phyloP scores from a whole-genome alignment of 192 early-diverging fungal species.

The Mortierella alpina region DNA sequence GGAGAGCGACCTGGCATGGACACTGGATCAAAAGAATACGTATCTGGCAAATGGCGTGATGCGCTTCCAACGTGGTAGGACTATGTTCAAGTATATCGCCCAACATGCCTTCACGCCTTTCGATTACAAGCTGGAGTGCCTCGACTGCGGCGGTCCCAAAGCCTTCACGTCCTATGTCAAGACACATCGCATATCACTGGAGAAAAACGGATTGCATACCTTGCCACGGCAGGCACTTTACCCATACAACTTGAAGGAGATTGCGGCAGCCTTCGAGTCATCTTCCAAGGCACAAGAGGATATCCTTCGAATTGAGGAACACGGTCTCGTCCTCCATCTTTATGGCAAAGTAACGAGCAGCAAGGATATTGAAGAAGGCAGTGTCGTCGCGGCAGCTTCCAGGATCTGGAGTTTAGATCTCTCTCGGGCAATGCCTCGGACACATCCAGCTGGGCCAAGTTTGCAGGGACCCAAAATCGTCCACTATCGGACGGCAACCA shows the following conservation, averaged over 20 bases:
- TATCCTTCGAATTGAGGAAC: slow-evolving; percentile 46
- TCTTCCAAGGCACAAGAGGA: slow-evolving; percentile 56
- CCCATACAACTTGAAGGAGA: slow-evolving; percentile 62
- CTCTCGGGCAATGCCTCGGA: slow-evolving; percentile 18
- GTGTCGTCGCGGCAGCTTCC: slow-evolving; percentile 58
- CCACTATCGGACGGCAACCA: not conserved
- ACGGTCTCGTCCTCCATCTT: slow-evolving; percentile 61
- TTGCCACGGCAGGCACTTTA: slow-evolving; percentile 59
- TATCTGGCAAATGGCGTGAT: slow-evolving; percentile 68
- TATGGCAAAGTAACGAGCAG: slow-evolving; percentile 69
- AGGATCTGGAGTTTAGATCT: slow-evolving; percentile 63
- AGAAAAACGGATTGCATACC: slow-evolving; percentile 57
- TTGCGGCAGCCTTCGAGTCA: slow-evolving; percentile 45
- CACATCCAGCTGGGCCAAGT: slow-evolving; percentile 18
- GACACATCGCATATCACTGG: slow-evolving; percentile 51
- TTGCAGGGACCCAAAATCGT: slow-evolving; percentile 31
- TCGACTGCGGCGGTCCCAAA: slow-evolving; percentile 69
- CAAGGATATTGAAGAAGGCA: slow-evolving; percentile 56
- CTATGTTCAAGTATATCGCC: slow-evolving; percentile 64
- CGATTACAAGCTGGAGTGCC: slow-evolving; percentile 62
- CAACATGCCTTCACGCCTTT: slow-evolving; percentile 59
- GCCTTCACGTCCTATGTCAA: slow-evolving; percentile 67
- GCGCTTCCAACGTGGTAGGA: slow-evolving; percentile 66
- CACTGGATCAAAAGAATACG: slow-evolving; percentile 60
- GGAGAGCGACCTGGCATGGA: slow-evolving; percentile 59